phyloP scores from a whole-genome alignment of 2,329 filamentous ascomycete genomes.

The Waltergamsia citrina region DNA sequence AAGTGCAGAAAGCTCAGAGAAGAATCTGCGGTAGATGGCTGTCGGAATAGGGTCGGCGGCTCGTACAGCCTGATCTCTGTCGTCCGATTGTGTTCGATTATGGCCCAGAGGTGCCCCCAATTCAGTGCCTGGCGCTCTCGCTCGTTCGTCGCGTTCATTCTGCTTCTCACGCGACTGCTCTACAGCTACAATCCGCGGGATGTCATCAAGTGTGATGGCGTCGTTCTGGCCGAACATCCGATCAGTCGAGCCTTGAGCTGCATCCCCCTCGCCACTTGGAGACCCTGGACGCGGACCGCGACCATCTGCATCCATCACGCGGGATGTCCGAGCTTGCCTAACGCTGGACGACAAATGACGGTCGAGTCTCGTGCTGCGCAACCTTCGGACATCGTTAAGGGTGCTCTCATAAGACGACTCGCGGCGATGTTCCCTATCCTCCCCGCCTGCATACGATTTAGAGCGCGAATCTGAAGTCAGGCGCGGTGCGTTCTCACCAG shows the following conservation, averaged over 20 bases:
- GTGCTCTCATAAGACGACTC: slow-evolving; percentile 88
- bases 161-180: slow-evolving; percentile 92
- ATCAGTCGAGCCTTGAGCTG: slow-evolving; percentile 52
- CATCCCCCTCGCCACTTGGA: slow-evolving; percentile 48
- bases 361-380: slow-evolving; percentile 89
- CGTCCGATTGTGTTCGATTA: slow-evolving; percentile 49
- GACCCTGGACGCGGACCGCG: slow-evolving; percentile 66
- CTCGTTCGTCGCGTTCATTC: slow-evolving; percentile 44
- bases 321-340: slow-evolving; percentile 79
- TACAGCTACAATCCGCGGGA: slow-evolving; percentile 88
- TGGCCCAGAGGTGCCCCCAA: slow-evolving; percentile 34
- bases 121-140: background rate
- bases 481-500: slow-evolving; percentile 32
- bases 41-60: slow-evolving; percentile 42
- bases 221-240: slow-evolving; percentile 86
- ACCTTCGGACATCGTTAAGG: slow-evolving; percentile 83
- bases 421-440: slow-evolving; percentile 44
- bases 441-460: slow-evolving; percentile 59
- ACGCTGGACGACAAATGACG: slow-evolving; percentile 90
- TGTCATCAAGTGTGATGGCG: slow-evolving; percentile 89
- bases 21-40: slow-evolving; percentile 66
- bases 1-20: slow-evolving; percentile 87
- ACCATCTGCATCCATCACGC: slow-evolving; percentile 64
- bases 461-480: slow-evolving; percentile 60
- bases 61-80: slow-evolving; percentile 41